Base-by-base conservation (phyloP, 331 rosid species). In the Rosa hybrid region DNA sequence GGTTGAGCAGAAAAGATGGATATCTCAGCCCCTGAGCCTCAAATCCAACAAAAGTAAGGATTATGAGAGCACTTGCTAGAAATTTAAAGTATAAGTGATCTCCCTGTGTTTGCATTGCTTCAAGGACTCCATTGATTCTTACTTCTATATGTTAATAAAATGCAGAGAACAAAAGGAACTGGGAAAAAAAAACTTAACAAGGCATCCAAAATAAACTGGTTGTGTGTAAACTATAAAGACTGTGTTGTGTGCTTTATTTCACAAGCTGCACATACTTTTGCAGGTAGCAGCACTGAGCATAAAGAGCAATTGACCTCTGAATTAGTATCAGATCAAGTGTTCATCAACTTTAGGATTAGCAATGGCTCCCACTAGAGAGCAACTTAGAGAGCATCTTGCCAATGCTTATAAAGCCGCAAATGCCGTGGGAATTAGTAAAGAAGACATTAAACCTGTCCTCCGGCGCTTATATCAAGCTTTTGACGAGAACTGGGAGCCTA, bases 401-500 rank as follows among this genome's bases (percentile, higher is more conserved):
- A 81, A 86, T 54, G 98, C 97, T 56, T 83, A 69, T 45, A 23
- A 12, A 17, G 94, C 89, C 62, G 88, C 88, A 79, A 82, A 83
- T 78, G 80, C 80, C 27, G 50, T 91, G 38, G 98, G 94, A 63
- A 80, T 92, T 50, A 77, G 88, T 4, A 79, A 60, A 56, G 83
- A 82, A n/a, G 91, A 90, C 81, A 87, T 88, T 81, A 86, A 80
- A 68, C 96, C 96, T 0, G 83, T 90, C 45, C 54, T 92, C 85
- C 77, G 16, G 82, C 17, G 73, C 5, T 88, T 94, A 54, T 49
- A 90, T 38, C 69, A 21, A 14, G 45, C 87, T 68, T 91, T 77
- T 72, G 88, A 80, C 6, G 65, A 51, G 25, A 86, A 87, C 3
- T 94, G 97, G 98, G 85, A 89, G 25, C 88, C 83, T 30, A 90